Percentiles rank a stretch among this genome's conserved stretches.
These are phyloP conservation scores for Glebionis coronaria DNA, from an alignment of 129 eudicot genomes.

Conservation along the genomic window DNA sequence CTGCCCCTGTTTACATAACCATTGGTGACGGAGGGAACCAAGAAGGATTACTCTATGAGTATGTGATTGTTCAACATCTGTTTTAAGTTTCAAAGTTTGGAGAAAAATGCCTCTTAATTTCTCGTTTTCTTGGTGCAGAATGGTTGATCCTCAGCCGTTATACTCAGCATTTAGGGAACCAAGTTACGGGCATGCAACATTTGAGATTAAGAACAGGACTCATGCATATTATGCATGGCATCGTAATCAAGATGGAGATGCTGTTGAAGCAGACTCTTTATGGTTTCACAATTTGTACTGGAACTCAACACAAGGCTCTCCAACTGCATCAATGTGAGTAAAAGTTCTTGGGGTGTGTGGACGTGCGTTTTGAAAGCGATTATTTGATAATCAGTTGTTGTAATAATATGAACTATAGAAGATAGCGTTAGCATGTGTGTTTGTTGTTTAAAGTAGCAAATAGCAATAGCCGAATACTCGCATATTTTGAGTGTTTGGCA, in stretches of 20 bases:
- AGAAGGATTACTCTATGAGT: conserved; percentile 84
- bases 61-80: conserved; percentile 27
- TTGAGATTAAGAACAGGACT: conserved; percentile 72
- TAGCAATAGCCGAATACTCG: too few relatives aligned
- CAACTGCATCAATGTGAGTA: conserved; percentile 28
- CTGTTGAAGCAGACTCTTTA: conserved; percentile 70
- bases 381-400: neutral
- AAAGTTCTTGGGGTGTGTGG: neutral
- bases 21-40: conserved; percentile 96
- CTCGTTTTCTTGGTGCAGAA: conserved; percentile 34
- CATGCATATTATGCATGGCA: conserved; percentile 83
- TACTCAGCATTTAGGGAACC: conserved; percentile 89
- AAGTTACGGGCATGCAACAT: conserved; percentile 79
- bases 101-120: neutral
- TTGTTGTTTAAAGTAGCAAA: too few relatives aligned
- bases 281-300: conserved; percentile 75
- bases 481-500: too few relatives aligned
- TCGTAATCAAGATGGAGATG: conserved; percentile 77
- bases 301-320: conserved; percentile 32
- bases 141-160: conserved; percentile 79
- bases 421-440: too few relatives aligned
- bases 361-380: neutral
- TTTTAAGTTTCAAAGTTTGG: neutral
- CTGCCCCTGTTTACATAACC: conserved; percentile 89
- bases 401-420: too few relatives aligned